Percentiles rank a stretch among this genome's conserved stretches.
Evolutionary conservation across 441 rosid species (phyloP).

Genomic region (Populus hybrid): DNA sequence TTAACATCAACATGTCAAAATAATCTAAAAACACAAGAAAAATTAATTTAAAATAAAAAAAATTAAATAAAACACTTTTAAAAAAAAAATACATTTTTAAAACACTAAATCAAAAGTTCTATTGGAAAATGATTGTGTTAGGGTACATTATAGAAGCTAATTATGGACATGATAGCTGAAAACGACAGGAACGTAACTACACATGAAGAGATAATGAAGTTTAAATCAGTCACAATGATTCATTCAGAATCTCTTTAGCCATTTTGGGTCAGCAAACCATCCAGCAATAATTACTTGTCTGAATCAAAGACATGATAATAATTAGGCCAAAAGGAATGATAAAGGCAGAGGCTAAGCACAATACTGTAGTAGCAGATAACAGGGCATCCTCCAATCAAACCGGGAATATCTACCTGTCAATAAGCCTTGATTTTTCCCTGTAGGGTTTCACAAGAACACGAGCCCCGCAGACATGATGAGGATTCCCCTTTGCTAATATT

Average conservation of each 20-base stretch:
- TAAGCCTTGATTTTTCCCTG: slow-evolving; percentile 73
- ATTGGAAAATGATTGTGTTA: background rate
- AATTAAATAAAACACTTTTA: too few relatives aligned
- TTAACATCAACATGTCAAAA: too few relatives aligned
- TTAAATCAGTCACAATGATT: slow-evolving; percentile 1
- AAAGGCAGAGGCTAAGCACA: slow-evolving; percentile 1
- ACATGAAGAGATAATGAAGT: slow-evolving; percentile 1
- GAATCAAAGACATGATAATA: background rate
- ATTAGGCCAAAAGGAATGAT: background rate
- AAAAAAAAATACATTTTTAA: too few relatives aligned
- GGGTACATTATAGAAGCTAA: background rate
- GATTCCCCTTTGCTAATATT: slow-evolving; percentile 79
- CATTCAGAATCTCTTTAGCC: background rate
- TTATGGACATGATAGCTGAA: slow-evolving; percentile 7
- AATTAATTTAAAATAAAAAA: too few relatives aligned
- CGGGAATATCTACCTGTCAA: slow-evolving; percentile 44
- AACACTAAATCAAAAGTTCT: too few relatives aligned
- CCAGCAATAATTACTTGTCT: background rate
- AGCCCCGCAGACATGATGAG: slow-evolving; percentile 85
- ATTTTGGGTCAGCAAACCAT: slow-evolving; percentile 3
- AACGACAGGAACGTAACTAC: background rate
- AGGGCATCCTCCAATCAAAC: background rate
- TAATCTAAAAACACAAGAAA: too few relatives aligned
- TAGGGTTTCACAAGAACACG: slow-evolving; percentile 96
- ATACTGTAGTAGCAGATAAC: background rate